Percentiles rank a stretch among this genome's conserved stretches.
These are phyloP conservation scores for Pseudogymnoascus sp. DNA, from an alignment of 2,329 filamentous ascomycete species.

Conservation along the genomic window DNA sequence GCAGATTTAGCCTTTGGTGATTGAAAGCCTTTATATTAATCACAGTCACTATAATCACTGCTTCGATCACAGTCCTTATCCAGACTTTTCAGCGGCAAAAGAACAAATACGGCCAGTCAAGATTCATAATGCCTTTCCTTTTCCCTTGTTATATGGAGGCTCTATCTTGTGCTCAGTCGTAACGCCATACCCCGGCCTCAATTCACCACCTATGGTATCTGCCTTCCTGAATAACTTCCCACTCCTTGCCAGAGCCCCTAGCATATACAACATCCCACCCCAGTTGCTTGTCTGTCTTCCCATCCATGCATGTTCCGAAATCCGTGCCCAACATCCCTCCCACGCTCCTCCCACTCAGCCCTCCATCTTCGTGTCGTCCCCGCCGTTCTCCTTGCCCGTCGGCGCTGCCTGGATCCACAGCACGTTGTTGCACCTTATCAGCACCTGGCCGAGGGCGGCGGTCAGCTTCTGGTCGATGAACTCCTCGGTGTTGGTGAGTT, in stretches of 20 bases:
- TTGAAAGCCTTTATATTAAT: background rate
- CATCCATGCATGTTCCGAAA: background rate
- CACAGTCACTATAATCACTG: background rate
- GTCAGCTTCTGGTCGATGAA: conserved; percentile 82
- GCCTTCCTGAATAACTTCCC: background rate
- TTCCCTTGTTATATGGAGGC: conserved; percentile 3
- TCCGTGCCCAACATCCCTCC: background rate
- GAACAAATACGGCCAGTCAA: background rate
- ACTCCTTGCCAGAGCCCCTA: background rate
- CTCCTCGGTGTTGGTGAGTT: conserved; percentile 84
- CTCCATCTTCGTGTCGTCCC: conserved; percentile 53
- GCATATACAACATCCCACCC: background rate
- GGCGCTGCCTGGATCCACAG: conserved; percentile 69
- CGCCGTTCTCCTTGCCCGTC: conserved; percentile 35
- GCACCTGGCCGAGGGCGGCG: conserved; percentile 76
- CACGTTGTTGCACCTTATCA: conserved; percentile 98
- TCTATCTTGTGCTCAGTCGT: conserved; percentile 4
- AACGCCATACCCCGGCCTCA: conserved; percentile 7
- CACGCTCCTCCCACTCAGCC: conserved; percentile 24
- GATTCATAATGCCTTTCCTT: conserved; percentile 5
- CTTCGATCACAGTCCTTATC: background rate
- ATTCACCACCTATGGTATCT: background rate
- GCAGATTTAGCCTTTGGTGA: background rate
- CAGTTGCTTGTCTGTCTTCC: background rate
- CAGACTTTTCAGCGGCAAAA: background rate